phyloP scores from a whole-genome alignment of 257 asterid genomes.

The Solanum clarkiae region DNA sequence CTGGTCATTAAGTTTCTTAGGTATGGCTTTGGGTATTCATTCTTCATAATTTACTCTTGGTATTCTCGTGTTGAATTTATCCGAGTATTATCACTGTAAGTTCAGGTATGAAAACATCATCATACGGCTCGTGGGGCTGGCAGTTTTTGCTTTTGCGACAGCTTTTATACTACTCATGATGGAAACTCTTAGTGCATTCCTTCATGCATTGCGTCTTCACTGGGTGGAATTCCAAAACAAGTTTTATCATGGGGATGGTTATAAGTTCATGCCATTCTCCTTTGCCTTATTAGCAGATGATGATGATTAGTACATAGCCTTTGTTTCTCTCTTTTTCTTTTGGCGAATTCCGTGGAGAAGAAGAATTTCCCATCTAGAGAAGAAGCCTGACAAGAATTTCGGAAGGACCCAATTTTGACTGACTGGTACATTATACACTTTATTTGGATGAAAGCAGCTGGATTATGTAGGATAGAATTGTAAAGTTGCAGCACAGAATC shows the following conservation, averaged over 20 bases:
- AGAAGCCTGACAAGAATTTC: neutral
- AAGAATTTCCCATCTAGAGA: neutral
- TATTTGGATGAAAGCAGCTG: neutral
- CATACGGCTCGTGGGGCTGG: slow-evolving; percentile 65
- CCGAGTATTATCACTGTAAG: neutral
- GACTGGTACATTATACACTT: neutral
- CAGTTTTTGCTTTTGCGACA: slow-evolving; percentile 80
- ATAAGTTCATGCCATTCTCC: slow-evolving; percentile 71
- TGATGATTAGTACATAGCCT: slow-evolving; percentile 23
- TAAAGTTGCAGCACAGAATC: neutral
- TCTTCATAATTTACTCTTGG: neutral
- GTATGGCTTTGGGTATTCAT: neutral
- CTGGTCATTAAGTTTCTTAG: neutral
- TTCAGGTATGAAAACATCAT: slow-evolving; percentile 72
- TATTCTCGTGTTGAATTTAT: neutral
- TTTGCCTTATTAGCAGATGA: slow-evolving; percentile 51
- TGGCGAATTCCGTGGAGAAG: slow-evolving; percentile 12
- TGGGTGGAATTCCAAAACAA: slow-evolving; percentile 92
- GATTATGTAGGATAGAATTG: neutral
- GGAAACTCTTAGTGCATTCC: slow-evolving; percentile 94
- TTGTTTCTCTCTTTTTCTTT: neutral
- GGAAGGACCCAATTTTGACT: neutral
- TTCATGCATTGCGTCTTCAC: slow-evolving; percentile 87
- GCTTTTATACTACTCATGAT: slow-evolving; percentile 81
- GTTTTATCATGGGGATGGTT: slow-evolving; percentile 88